phyloP scores from a whole-genome alignment of 1,284 basidiomycete species.

The Ustilago trichophora region DNA sequence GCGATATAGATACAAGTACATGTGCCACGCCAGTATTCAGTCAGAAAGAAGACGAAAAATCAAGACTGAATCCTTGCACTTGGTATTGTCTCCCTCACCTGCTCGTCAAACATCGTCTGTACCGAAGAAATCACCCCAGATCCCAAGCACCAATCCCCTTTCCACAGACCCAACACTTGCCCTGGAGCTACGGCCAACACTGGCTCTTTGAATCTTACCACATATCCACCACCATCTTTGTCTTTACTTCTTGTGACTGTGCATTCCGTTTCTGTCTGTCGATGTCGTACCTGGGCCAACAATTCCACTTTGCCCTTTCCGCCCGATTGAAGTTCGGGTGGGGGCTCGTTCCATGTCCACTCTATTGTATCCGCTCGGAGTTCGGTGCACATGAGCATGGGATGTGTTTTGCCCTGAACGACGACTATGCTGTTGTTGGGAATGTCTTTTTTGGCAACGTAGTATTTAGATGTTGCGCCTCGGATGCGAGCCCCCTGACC shows the following conservation, averaged over 20 bases:
- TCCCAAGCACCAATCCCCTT: conserved; percentile 81
- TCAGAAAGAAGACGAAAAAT: no score
- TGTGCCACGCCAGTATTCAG: no score
- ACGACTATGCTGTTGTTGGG: conserved; percentile 76
- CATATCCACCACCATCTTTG: conserved; percentile 13
- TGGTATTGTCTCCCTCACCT: background rate
- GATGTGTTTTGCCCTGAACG: conserved; percentile 79
- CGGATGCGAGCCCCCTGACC: conserved; percentile 79
- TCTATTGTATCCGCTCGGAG: conserved; percentile 27
- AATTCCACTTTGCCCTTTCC: conserved; percentile 71
- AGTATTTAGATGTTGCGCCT: conserved; percentile 76
- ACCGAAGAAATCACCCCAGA: conserved; percentile 75
- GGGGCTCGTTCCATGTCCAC: conserved; percentile 34
- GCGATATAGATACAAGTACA: no score
- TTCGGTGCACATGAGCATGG: conserved; percentile 71
- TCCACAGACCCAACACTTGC: conserved; percentile 80
- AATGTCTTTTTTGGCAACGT: conserved; percentile 79
- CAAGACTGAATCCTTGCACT: no score
- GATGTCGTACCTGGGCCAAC: conserved; percentile 78
- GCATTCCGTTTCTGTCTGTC: conserved; percentile 73
- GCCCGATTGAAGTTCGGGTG: conserved; percentile 68
- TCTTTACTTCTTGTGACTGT: conserved; percentile 59
- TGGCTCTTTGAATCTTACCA: conserved; percentile 71
- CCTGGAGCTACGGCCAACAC: conserved; percentile 80
- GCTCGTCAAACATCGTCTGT: conserved; percentile 39